These are phyloP conservation scores for sunflower (Helianthus annuus) DNA, from an alignment of 129 eudicot genomes.

Conservation along the genomic window DNA sequence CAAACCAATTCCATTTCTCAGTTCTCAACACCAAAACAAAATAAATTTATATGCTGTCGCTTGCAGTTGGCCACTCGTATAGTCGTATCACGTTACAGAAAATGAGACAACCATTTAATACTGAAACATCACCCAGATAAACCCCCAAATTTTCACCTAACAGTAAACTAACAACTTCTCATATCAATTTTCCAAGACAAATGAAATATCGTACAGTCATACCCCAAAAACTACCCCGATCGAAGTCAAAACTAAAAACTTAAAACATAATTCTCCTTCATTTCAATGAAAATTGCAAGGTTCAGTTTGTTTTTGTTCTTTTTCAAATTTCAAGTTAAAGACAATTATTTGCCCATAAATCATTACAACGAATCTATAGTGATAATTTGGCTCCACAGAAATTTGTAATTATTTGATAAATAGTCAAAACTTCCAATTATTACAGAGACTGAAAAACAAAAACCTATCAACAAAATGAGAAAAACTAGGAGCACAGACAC, in stretches of 20 bases:
- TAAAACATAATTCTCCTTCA: background rate
- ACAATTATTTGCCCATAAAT: slow-evolving; percentile 11
- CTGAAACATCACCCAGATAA: background rate
- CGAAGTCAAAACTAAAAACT: background rate
- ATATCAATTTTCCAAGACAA: slow-evolving; percentile 12
- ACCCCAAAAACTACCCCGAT: slow-evolving; percentile 5
- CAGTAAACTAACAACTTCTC: background rate
- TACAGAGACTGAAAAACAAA: background rate
- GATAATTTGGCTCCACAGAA: slow-evolving; percentile 3
- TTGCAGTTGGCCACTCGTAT: background rate
- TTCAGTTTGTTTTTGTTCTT: background rate
- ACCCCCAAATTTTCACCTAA: background rate
- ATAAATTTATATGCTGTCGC: background rate
- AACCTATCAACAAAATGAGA: background rate
- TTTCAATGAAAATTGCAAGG: slow-evolving; percentile 10
- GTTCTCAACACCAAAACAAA: slow-evolving; percentile 12
- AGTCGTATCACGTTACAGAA: background rate
- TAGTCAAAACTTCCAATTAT: slow-evolving; percentile 23
- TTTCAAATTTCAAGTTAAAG: background rate
- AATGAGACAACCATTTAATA: background rate
- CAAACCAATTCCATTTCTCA: slow-evolving; percentile 20
- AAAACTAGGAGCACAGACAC: background rate
- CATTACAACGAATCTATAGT: slow-evolving; percentile 8
- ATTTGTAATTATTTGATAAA: background rate
- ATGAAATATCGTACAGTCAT: slow-evolving; percentile 7